Evolutionary conservation across 108 stramenopile genomes (phyloP).

Genomic region (Cyclotella choctawhatcheeana): DNA sequence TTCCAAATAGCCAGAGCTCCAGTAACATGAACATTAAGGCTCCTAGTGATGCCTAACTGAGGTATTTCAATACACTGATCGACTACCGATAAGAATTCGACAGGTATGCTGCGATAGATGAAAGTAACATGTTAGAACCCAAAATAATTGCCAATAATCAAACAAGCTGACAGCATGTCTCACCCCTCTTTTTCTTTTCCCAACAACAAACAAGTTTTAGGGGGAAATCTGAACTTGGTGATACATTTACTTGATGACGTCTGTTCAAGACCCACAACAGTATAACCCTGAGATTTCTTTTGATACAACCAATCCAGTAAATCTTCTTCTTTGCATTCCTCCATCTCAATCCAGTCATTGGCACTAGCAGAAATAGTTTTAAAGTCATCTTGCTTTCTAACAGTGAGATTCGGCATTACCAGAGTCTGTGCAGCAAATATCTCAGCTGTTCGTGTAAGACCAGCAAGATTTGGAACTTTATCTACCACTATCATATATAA

Average conservation of each 20-base stretch:
- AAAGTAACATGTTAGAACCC: not conserved
- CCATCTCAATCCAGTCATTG: conserved; percentile 89
- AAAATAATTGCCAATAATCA: not conserved
- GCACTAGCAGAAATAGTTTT: conserved; percentile 85
- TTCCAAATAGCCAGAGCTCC: conserved; percentile 95
- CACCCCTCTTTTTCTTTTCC: conserved; percentile 94
- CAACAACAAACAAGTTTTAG: conserved; percentile 78
- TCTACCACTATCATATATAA: too few relatives aligned
- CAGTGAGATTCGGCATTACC: conserved; percentile 74
- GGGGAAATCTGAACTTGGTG: conserved; percentile 66
- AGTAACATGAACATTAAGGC: conserved; percentile 95
- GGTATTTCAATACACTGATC: conserved; percentile 97
- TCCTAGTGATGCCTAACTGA: conserved; percentile 94
- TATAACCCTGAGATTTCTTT: conserved; percentile 75
- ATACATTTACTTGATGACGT: conserved; percentile 79
- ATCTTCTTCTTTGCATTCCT: conserved; percentile 84
- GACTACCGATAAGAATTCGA: conserved; percentile 86
- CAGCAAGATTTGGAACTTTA: conserved; percentile 90
- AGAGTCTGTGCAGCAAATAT: conserved; percentile 85
- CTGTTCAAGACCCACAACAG: conserved; percentile 91
- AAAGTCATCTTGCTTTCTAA: conserved; percentile 87
- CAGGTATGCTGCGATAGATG: conserved; percentile 69
- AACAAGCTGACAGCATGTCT: not conserved
- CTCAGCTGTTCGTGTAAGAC: conserved; percentile 86
- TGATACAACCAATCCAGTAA: conserved; percentile 69